These are phyloP conservation scores for Ascochyta lentis DNA, from an alignment of 2,329 filamentous ascomycete genomes.

Conservation along the genomic window DNA sequence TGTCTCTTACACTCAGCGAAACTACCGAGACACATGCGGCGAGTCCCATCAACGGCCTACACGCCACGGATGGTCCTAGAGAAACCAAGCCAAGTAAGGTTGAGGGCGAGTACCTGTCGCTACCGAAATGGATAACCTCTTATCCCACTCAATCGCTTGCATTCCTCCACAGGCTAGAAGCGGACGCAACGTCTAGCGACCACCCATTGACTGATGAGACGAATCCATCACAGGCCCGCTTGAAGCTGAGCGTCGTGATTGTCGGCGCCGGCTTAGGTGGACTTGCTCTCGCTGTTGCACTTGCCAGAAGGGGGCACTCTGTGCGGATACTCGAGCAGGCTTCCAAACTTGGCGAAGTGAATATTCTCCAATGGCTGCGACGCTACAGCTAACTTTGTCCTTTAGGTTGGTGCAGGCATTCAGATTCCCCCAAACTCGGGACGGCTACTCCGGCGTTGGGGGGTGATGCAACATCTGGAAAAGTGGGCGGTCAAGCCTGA, in stretches of 20 bases:
- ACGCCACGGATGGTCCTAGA: too few relatives aligned
- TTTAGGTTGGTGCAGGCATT: slow-evolving; percentile 21
- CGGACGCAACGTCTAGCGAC: too few relatives aligned
- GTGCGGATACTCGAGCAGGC: slow-evolving; percentile 22
- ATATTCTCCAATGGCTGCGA: background rate
- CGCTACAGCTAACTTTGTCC: background rate
- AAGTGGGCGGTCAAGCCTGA: slow-evolving; percentile 46
- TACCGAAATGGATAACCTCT: too few relatives aligned
- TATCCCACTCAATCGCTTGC: too few relatives aligned
- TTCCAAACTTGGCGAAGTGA: slow-evolving; percentile 46
- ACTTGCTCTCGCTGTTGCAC: slow-evolving; percentile 54
- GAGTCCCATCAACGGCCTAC: too few relatives aligned
- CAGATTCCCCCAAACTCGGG: slow-evolving; percentile 40
- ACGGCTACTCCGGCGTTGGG: slow-evolving; percentile 56
- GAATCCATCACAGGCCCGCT: too few relatives aligned
- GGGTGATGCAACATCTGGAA: slow-evolving; percentile 37
- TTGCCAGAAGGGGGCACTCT: slow-evolving; percentile 32
- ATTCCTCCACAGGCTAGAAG: too few relatives aligned
- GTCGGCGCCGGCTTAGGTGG: slow-evolving; percentile 51
- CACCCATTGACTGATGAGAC: too few relatives aligned
- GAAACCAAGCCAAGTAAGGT: too few relatives aligned
- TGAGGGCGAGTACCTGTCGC: too few relatives aligned
- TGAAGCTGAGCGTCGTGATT: slow-evolving; percentile 40
- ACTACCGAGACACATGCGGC: too few relatives aligned
- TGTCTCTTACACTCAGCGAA: too few relatives aligned